Percentiles rank a stretch among this genome's conserved stretches.
Evolutionary conservation across 2,329 filamentous ascomycete species (phyloP).

Genomic region (Lojkania enalia): DNA sequence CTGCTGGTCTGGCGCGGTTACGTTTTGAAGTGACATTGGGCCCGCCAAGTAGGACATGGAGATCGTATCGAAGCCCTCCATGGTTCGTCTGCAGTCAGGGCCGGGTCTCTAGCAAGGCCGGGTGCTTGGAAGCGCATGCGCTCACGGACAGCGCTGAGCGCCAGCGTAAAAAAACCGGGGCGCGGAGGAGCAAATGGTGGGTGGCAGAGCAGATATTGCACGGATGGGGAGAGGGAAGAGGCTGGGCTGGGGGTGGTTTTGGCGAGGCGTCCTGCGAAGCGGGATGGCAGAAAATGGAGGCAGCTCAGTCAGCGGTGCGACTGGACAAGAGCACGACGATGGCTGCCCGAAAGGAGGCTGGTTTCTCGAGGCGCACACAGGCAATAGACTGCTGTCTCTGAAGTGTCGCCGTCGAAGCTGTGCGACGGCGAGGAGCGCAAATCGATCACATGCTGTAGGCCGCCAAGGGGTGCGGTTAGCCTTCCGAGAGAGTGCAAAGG

Average conservation of each 20-base stretch:
- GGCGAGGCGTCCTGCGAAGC: constrained; percentile 8
- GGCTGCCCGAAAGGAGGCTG: constrained; percentile 1
- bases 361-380: constrained; percentile 20
- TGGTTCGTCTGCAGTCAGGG: constrained; percentile 34
- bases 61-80: constrained; percentile 63
- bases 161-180: constrained; percentile 8
- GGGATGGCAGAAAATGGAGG: constrained; percentile 4
- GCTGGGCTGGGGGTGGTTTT: constrained; percentile 10
- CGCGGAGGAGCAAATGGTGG: constrained; percentile 10
- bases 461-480: constrained; percentile 20
- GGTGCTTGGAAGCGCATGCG: constrained; percentile 32
- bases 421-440: constrained; percentile 33
- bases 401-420: constrained; percentile 30
- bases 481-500: background rate
- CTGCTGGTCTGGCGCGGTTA: constrained; percentile 48
- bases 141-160: constrained; percentile 21
- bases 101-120: constrained; percentile 21
- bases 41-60: constrained; percentile 65
- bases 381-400: constrained; percentile 25
- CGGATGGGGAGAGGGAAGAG: constrained; percentile 5
- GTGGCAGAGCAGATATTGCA: background rate
- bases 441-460: constrained; percentile 41
- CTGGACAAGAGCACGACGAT: background rate
- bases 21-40: constrained; percentile 59
- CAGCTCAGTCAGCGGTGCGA: background rate